A percentile compares a stretch with the other conserved stretches of the same genome.
Conservation (phyloP, 2,329 filamentous ascomycete species). For the Verticillium tricorpus region DNA sequence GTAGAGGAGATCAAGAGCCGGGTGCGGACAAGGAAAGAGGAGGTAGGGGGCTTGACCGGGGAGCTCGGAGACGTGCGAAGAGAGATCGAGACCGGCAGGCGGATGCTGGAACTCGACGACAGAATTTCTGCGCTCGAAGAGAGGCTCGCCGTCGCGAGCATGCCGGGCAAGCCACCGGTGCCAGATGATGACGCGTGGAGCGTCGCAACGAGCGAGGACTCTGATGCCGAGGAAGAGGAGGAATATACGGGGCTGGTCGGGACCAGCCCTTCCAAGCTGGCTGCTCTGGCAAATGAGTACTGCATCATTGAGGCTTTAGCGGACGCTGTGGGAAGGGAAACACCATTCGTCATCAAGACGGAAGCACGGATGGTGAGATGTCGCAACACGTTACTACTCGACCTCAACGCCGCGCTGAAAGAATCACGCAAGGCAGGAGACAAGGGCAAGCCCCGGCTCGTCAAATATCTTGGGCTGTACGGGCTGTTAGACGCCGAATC, state of each 20-base stretch:
- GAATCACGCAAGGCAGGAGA: conserved; percentile 38
- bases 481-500: conserved; percentile 45
- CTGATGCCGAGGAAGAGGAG: conserved; percentile 22
- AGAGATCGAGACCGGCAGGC: conserved; percentile 57
- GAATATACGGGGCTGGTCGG: conserved; percentile 29
- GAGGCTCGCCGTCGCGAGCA: conserved; percentile 49
- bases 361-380: conserved; percentile 49
- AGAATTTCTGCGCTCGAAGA: conserved; percentile 60
- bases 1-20: conserved; percentile 67
- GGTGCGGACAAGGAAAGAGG: conserved; percentile 58
- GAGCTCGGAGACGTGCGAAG: conserved; percentile 62
- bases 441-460: conserved; percentile 37
- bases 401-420: conserved; percentile 45
- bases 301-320: conserved; percentile 36
- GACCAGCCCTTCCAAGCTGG: conserved; percentile 42
- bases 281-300: conserved; percentile 41
- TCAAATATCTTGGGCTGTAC: conserved; percentile 52
- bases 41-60: conserved; percentile 58
- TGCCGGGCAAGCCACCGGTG: conserved; percentile 18
- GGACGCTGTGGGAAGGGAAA: conserved; percentile 38
- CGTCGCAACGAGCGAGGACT: conserved; percentile 16
- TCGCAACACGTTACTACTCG: conserved; percentile 52
- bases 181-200: conserved; percentile 35
- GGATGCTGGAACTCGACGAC: conserved; percentile 64
- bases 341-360: conserved; percentile 45